These are phyloP conservation scores for Starmerella bombi DNA, from an alignment of 805 yeast genomes.

Conservation along the genomic window DNA sequence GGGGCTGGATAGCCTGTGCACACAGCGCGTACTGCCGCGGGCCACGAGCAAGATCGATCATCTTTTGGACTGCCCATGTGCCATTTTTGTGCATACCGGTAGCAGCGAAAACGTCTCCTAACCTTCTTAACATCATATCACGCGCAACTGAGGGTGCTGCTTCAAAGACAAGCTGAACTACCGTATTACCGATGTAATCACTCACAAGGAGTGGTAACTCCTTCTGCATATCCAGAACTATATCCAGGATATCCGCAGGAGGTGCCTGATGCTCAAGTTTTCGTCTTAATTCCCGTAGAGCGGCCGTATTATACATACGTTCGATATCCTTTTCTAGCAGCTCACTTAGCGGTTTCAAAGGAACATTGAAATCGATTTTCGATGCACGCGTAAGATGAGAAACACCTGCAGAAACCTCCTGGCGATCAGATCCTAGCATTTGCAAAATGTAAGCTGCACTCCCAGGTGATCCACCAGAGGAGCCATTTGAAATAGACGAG, in stretches of 20 bases:
- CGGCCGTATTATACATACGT: slow-evolving; percentile 77
- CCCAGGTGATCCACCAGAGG: neutral
- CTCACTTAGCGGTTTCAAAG: slow-evolving; percentile 52
- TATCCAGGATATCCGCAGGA: slow-evolving; percentile 58
- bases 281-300: slow-evolving; percentile 74
- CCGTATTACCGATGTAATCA: slow-evolving; percentile 90
- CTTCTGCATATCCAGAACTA: slow-evolving; percentile 69
- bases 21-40: slow-evolving; percentile 53
- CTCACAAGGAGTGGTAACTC: slow-evolving; percentile 84
- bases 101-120: slow-evolving; percentile 71
- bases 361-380: slow-evolving; percentile 29
- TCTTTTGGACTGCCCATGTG: slow-evolving; percentile 98
- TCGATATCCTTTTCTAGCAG: slow-evolving; percentile 24
- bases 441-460: slow-evolving; percentile 23
- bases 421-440: slow-evolving; percentile 27
- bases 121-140: slow-evolving; percentile 64
- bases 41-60: slow-evolving; percentile 60
- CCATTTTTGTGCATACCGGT: slow-evolving; percentile 96
- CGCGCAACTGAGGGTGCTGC: slow-evolving; percentile 56
- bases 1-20: slow-evolving; percentile 59
- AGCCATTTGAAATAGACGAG: slow-evolving; percentile 17
- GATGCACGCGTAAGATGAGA: slow-evolving; percentile 26
- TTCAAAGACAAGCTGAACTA: slow-evolving; percentile 81
- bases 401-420: slow-evolving; percentile 22
- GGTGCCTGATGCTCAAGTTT: slow-evolving; percentile 36